Conservation (phyloP, 2,329 filamentous ascomycete genomes). For the Paecilomyces dactylethromorphus region DNA sequence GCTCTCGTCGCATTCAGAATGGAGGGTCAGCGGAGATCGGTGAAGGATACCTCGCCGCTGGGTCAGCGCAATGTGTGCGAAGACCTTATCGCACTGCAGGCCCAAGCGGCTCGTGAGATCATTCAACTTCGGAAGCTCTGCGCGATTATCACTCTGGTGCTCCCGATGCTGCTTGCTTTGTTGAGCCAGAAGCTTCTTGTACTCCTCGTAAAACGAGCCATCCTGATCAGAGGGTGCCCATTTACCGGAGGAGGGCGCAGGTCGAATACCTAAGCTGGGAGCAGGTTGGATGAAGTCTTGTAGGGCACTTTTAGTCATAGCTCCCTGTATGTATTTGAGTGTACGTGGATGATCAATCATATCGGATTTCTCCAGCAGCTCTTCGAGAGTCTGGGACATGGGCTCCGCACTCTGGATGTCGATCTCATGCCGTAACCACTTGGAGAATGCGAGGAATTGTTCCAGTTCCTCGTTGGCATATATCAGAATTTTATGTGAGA, state of each 20-base stretch:
- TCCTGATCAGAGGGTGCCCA: conserved; percentile 33
- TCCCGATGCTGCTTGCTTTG: conserved; percentile 40
- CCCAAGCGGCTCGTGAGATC: conserved; percentile 57
- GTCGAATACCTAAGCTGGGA: conserved; percentile 18
- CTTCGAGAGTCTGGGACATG: conserved; percentile 53
- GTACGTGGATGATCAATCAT: conserved; percentile 67
- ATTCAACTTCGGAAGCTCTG: conserved; percentile 54
- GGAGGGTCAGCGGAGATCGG: conserved; percentile 47
- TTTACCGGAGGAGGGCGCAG: conserved; percentile 35
- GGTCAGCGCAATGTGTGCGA: conserved; percentile 62
- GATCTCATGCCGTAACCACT: conserved; percentile 78
- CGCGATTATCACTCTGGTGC: conserved; percentile 42
- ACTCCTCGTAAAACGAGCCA: conserved; percentile 38
- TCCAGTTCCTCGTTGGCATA: conserved; percentile 69
- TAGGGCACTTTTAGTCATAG: conserved; percentile 61
- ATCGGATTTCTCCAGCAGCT: conserved; percentile 70
- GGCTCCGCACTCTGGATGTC: conserved; percentile 65
- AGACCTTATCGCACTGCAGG: conserved; percentile 54
- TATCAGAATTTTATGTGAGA: conserved; percentile 66
- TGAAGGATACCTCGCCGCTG: conserved; percentile 64
- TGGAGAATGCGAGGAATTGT: conserved; percentile 70
- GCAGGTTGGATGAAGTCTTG: conserved; percentile 47
- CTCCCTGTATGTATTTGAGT: conserved; percentile 68
- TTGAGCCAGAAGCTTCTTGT: conserved; percentile 45
- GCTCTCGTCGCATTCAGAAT: conserved; percentile 30